Evolutionary conservation across 768 basidiomycete genomes (phyloP).

Genomic region (Russula abietina): DNA sequence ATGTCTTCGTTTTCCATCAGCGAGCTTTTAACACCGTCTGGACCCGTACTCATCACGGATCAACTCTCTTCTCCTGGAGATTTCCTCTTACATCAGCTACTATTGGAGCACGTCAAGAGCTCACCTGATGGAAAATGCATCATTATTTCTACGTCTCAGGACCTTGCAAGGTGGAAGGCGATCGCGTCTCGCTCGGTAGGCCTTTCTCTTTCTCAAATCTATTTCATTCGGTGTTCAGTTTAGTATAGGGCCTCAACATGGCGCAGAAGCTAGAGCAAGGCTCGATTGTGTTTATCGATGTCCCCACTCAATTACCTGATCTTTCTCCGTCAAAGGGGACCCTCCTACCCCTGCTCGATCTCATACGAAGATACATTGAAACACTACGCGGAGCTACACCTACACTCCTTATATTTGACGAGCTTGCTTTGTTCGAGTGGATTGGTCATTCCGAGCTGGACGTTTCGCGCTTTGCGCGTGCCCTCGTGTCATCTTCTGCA

Average conservation of each 20-base stretch:
- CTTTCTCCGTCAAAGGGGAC: slow-evolving; percentile 21
- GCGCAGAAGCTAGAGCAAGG: slow-evolving; percentile 16
- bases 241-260: slow-evolving; percentile 18
- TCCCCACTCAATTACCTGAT: slow-evolving; percentile 35
- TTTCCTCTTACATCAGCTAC: slow-evolving; percentile 55
- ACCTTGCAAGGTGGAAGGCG: slow-evolving; percentile 54
- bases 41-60: slow-evolving; percentile 62
- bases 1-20: slow-evolving; percentile 46
- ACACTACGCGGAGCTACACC: slow-evolving; percentile 18
- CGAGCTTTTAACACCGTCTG: slow-evolving; percentile 43
- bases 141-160: slow-evolving; percentile 54
- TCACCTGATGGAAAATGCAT: slow-evolving; percentile 34
- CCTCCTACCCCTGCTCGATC: slow-evolving; percentile 24
- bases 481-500: slow-evolving; percentile 48
- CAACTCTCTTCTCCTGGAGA: slow-evolving; percentile 65
- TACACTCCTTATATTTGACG: slow-evolving; percentile 61
- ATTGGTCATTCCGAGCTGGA: slow-evolving; percentile 51
- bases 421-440: slow-evolving; percentile 64
- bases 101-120: slow-evolving; percentile 49
- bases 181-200: slow-evolving; percentile 59
- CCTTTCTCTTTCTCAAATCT: slow-evolving; percentile 4
- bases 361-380: slow-evolving; percentile 13
- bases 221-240: background rate
- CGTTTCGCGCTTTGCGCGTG: slow-evolving; percentile 53
- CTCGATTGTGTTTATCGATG: slow-evolving; percentile 50